phyloP scores from a whole-genome alignment of 768 basidiomycete genomes.

The Leccinum subtestaceum region DNA sequence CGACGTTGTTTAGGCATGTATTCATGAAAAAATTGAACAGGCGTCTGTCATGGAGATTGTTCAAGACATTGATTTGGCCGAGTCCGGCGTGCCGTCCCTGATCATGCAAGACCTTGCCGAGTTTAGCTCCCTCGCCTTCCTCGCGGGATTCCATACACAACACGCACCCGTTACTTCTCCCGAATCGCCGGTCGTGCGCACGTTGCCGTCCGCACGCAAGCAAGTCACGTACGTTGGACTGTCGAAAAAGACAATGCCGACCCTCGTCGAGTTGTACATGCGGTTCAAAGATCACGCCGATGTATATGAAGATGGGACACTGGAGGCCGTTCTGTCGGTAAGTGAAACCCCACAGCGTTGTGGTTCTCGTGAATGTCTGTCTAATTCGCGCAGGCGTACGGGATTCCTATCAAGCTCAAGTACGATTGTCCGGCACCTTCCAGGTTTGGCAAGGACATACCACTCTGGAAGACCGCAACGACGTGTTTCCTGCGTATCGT shows the following conservation, averaged over 20 bases:
- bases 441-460: constrained; percentile 81
- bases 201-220: constrained; percentile 40
- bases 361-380: background rate
- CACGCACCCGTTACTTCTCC: constrained; percentile 3
- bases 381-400: constrained; percentile 61
- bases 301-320: constrained; percentile 77
- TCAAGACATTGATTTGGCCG: constrained; percentile 60
- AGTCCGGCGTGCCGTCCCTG: constrained; percentile 62
- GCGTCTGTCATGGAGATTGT: constrained; percentile 71
- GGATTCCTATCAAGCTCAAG: constrained; percentile 89
- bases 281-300: constrained; percentile 56
- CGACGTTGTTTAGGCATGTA: background rate
- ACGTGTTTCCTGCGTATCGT: constrained; percentile 71
- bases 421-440: constrained; percentile 91
- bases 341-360: constrained; percentile 19
- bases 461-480: constrained; percentile 96
- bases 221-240: constrained; percentile 87
- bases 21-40: constrained; percentile 37
- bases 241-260: constrained; percentile 85
- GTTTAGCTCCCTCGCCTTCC: constrained; percentile 83
- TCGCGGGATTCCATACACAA: constrained; percentile 68
- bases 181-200: constrained; percentile 11
- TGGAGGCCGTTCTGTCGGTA: constrained; percentile 81
- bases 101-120: constrained; percentile 83
- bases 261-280: constrained; percentile 74